phyloP scores from a whole-genome alignment of 2,329 filamentous ascomycete genomes.

The Fusarium sp. region DNA sequence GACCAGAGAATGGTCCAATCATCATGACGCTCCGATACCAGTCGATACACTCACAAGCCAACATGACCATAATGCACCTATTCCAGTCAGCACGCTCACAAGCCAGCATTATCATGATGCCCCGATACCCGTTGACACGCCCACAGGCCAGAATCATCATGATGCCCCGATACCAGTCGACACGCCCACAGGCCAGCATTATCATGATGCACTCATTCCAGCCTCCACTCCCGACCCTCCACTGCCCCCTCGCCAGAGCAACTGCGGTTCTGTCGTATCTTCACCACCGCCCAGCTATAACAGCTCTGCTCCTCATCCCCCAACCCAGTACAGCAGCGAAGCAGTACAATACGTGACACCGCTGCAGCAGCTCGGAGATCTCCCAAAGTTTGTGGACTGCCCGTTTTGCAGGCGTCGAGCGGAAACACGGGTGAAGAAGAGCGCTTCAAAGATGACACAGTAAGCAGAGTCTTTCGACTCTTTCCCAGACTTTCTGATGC shows the following conservation, averaged over 20 bases:
- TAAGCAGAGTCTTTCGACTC: not conserved
- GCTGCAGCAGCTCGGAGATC: conserved; percentile 30
- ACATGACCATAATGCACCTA: conserved; percentile 13
- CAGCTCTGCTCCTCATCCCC: conserved; percentile 1
- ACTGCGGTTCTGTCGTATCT: not conserved
- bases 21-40: conserved; percentile 32
- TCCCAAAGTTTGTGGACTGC: conserved; percentile 39
- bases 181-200: too few relatives aligned
- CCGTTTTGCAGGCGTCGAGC: conserved; percentile 35
- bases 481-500: accelerated
- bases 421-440: conserved; percentile 38
- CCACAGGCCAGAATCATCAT: conserved; percentile 11
- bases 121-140: conserved; percentile 33
- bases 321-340: not conserved
- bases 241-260: not conserved
- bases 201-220: too few relatives aligned
- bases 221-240: not conserved
- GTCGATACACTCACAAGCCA: conserved; percentile 27
- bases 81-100: not conserved
- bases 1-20: not conserved
- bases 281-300: not conserved
- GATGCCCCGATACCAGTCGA: conserved; percentile 20
- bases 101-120: too few relatives aligned
- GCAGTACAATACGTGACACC: conserved; percentile 34
- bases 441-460: conserved; percentile 37